Evolutionary conservation across 441 rosid species (phyloP).

Genomic region (Corymbia calophylla): DNA sequence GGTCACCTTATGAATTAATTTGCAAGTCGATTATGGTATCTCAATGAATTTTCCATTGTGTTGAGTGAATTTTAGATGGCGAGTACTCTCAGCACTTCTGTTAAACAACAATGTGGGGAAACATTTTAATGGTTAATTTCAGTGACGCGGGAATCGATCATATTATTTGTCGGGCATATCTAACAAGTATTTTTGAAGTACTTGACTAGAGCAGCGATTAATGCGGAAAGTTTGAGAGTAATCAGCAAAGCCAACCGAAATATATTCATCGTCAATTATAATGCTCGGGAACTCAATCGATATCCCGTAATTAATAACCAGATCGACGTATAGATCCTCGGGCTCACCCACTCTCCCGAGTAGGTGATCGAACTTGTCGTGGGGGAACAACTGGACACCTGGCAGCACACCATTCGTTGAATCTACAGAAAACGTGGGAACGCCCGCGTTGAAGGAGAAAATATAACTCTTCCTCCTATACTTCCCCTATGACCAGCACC

Average conservation of each 20-base stretch:
- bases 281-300: neutral
- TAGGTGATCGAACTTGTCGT: neutral
- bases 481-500: neutral
- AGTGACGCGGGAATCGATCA: neutral
- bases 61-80: neutral
- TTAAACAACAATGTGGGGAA: neutral
- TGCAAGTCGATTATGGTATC: neutral
- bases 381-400: neutral
- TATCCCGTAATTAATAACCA: neutral
- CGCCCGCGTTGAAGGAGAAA: neutral
- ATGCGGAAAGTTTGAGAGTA: neutral
- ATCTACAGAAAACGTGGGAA: neutral
- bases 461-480: neutral
- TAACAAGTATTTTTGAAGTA: neutral
- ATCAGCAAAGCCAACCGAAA: neutral
- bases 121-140: neutral
- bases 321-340: neutral
- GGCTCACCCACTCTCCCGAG: neutral
- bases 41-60: neutral
- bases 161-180: neutral
- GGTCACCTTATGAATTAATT: neutral
- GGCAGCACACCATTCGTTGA: neutral
- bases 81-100: neutral
- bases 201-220: no score
- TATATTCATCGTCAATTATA: neutral